phyloP scores from a whole-genome alignment of 2,329 filamentous ascomycete genomes.

The Fusarium sp. region DNA sequence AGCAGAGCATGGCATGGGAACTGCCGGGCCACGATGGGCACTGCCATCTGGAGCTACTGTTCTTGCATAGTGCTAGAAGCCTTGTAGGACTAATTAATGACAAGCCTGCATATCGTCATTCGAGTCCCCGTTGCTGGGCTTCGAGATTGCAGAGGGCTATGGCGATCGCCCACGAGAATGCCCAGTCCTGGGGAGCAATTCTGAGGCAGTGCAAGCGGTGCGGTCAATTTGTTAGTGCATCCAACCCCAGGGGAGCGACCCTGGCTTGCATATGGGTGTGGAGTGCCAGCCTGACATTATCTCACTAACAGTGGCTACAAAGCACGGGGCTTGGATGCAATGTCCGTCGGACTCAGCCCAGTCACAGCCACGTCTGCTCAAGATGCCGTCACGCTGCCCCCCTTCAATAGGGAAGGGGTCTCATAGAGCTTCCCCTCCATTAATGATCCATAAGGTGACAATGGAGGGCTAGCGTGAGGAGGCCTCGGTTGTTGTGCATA shows the following conservation, averaged over 20 bases:
- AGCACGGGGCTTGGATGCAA: slow-evolving; percentile 9
- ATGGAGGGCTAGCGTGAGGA: background rate
- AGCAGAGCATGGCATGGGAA: slow-evolving; percentile 12
- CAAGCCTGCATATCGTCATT: slow-evolving; percentile 5
- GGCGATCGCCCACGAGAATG: background rate
- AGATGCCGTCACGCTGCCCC: slow-evolving; percentile 18
- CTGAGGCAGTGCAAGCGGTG: background rate
- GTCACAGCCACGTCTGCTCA: slow-evolving; percentile 27
- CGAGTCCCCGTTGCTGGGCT: background rate
- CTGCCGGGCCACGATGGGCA: slow-evolving; percentile 20
- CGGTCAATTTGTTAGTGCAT: background rate
- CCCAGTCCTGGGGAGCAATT: background rate
- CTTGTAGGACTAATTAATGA: background rate
- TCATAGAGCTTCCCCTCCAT: slow-evolving; percentile 4
- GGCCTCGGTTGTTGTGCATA: slow-evolving; percentile 15
- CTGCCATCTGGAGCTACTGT: slow-evolving; percentile 2
- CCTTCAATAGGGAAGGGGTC: background rate
- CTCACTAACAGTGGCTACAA: slow-evolving; percentile 23
- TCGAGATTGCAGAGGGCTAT: slow-evolving; percentile 1
- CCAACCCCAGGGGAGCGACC: background rate
- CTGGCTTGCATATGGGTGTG: background rate
- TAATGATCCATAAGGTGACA: slow-evolving; percentile 10
- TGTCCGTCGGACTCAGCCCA: slow-evolving; percentile 30
- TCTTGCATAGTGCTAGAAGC: slow-evolving; percentile 1
- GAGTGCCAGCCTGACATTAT: background rate